Percentiles rank a stretch among this genome's conserved stretches.
Evolutionary conservation across 2,329 filamentous ascomycete genomes (phyloP).

Genomic region (Colletotrichum sp.): DNA sequence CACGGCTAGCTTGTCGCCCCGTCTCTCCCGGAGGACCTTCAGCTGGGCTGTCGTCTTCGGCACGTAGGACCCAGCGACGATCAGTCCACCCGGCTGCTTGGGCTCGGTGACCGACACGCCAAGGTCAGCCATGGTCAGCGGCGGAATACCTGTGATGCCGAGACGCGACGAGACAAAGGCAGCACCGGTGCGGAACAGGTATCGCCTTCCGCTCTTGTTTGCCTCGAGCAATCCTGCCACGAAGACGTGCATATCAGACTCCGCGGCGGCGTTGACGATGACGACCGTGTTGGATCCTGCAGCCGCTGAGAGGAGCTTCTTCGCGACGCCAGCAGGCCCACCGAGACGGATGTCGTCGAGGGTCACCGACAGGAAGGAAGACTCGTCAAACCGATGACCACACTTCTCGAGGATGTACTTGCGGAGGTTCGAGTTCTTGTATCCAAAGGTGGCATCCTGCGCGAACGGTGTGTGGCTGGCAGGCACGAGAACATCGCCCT

Average conservation of each 20-base stretch:
- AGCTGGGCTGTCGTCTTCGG: constrained; percentile 58
- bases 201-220: constrained; percentile 34
- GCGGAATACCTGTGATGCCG: constrained; percentile 55
- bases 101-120: constrained; percentile 29
- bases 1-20: constrained; percentile 18
- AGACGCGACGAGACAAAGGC: constrained; percentile 52
- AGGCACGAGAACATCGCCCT: constrained; percentile 52
- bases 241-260: constrained; percentile 61
- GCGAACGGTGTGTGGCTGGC: constrained; percentile 61
- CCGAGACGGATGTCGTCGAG: constrained; percentile 50
- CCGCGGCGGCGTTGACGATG: constrained; percentile 57
- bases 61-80: constrained; percentile 63
- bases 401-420: constrained; percentile 60
- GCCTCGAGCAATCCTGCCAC: constrained; percentile 50
- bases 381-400: constrained; percentile 25
- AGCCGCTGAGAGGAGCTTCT: constrained; percentile 26
- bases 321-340: constrained; percentile 22
- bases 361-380: constrained; percentile 30
- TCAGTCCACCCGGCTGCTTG: constrained; percentile 46
- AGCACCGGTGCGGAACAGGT: constrained; percentile 44
- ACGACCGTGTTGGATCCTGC: constrained; percentile 40
- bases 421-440: constrained; percentile 54
- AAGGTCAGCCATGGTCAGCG: constrained; percentile 51
- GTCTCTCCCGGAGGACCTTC: constrained; percentile 18
- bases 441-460: constrained; percentile 62